phyloP scores from a whole-genome alignment of 805 yeast genomes.

The Teunomyces lycoperdinae region DNA sequence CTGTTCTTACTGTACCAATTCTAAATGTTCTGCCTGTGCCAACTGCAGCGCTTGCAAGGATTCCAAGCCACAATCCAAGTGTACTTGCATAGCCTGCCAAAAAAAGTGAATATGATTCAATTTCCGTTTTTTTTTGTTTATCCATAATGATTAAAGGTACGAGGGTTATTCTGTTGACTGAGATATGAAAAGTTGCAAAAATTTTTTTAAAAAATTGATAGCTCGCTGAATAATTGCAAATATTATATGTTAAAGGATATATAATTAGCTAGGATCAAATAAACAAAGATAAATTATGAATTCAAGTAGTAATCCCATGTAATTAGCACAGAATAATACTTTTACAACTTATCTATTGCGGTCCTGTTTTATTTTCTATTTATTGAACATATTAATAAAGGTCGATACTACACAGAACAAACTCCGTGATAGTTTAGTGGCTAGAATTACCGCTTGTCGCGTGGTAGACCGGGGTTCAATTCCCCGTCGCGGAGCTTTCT shows the following conservation, averaged over 20 bases:
- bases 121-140: not conserved
- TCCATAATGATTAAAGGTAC: no score
- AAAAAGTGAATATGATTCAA: slow-evolving; percentile 7
- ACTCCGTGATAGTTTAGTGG: slow-evolving; percentile 17
- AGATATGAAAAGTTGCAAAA: not conserved
- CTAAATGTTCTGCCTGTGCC: slow-evolving; percentile 6
- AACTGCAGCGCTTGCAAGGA: slow-evolving; percentile 10
- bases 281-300: not conserved
- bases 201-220: not conserved
- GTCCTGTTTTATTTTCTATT: not conserved
- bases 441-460: slow-evolving; percentile 21
- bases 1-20: slow-evolving; percentile 10
- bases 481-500: slow-evolving; percentile 18
- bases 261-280: not conserved
- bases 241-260: not conserved
- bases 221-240: not conserved
- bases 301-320: not conserved
- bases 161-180: no score
- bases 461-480: slow-evolving; percentile 21
- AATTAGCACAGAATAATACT: no score
- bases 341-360: not conserved
- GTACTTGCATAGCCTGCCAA: slow-evolving; percentile 10
- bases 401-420: not conserved
- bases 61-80: slow-evolving; percentile 3
- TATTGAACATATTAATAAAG: no score